Conservation (phyloP, 2,329 filamentous ascomycete genomes). For the Colletotrichum cereale region DNA sequence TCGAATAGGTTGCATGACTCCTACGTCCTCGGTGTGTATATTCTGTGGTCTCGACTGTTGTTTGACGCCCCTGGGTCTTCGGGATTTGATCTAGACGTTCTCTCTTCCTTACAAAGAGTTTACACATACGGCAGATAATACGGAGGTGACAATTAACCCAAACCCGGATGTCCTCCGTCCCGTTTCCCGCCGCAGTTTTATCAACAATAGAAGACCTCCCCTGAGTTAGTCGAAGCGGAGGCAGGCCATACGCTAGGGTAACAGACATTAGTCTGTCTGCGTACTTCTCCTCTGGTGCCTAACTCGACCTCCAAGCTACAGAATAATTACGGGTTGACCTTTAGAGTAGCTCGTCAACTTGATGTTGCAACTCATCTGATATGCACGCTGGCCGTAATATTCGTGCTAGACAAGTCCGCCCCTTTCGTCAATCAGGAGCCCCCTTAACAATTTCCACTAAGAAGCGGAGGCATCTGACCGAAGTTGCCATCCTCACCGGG, state of each 20-base stretch:
- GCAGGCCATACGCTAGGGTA: not conserved
- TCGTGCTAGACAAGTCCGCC: not conserved
- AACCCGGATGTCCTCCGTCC: not conserved
- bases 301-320: not conserved
- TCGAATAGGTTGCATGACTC: not conserved
- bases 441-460: constrained; percentile 11
- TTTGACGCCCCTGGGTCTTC: not conserved
- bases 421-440: not conserved
- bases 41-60: not conserved
- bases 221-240: not conserved
- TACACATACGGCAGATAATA: not conserved
- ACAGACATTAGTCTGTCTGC: not conserved
- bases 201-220: not conserved
- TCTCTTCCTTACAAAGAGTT: not conserved
- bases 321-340: not conserved
- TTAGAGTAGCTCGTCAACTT: not conserved
- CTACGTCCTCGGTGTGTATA: not conserved
- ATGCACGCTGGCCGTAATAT: not conserved
- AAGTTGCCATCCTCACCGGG: constrained; percentile 45
- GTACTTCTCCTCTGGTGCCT: not conserved
- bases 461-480: constrained; percentile 48
- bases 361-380: not conserved
- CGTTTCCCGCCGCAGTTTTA: not conserved
- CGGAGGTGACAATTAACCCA: no score
- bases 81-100: not conserved